Conservation (phyloP, 768 basidiomycete genomes). For the Xerocomellus intermedius region DNA sequence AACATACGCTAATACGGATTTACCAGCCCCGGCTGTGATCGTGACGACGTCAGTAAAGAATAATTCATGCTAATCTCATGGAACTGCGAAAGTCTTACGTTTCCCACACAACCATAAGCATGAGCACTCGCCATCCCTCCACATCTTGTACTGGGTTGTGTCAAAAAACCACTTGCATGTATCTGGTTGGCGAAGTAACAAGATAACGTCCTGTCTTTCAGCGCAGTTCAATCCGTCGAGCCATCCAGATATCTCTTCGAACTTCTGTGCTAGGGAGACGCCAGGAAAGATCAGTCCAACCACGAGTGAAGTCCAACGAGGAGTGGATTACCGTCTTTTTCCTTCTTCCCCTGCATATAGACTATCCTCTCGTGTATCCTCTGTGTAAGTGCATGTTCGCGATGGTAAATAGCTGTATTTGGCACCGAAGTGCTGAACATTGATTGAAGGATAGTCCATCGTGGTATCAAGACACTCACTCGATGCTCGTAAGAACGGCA, state of each 20-base stretch:
- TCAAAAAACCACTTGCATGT: not conserved
- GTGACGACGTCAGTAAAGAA: not conserved
- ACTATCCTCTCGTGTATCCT: too few relatives aligned
- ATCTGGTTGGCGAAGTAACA: not conserved
- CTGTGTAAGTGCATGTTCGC: not conserved
- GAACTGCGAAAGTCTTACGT: not conserved
- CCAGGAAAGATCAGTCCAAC: not conserved
- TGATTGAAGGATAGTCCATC: not conserved
- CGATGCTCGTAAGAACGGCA: not conserved
- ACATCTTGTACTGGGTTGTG: not conserved
- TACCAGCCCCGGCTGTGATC: not conserved
- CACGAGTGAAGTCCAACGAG: not conserved
- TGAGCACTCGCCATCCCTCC: not conserved
- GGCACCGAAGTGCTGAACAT: not conserved
- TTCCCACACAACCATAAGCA: not conserved
- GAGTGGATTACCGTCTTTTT: not conserved
- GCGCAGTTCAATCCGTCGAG: not conserved
- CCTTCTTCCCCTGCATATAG: not conserved
- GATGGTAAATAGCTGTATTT: not conserved
- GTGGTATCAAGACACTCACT: not conserved
- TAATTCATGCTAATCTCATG: not conserved
- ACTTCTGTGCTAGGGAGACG: not conserved
- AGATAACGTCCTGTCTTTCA: not conserved
- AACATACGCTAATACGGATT: not conserved
- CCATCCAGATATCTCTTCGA: not conserved